These are phyloP conservation scores for Lichenothelia convexa DNA, from an alignment of 495 filamentous ascomycete genomes.

Conservation along the genomic window DNA sequence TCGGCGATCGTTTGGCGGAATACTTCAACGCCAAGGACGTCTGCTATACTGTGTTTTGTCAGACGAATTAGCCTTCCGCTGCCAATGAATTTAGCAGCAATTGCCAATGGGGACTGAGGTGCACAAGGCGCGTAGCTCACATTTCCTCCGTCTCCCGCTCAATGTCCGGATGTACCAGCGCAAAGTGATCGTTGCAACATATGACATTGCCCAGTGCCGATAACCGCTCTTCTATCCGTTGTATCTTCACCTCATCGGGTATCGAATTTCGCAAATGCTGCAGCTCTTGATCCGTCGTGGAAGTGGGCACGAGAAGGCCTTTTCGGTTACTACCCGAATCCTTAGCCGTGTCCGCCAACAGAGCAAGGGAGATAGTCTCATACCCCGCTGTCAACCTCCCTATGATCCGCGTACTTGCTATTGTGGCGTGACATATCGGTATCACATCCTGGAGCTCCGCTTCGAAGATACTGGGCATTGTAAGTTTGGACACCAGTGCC, in stretches of 20 bases:
- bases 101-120: too few species aligned
- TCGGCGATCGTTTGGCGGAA: constrained; percentile 95
- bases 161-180: constrained; percentile 87
- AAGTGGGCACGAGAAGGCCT: constrained; percentile 87
- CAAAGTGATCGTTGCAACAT: constrained; percentile 89
- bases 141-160: constrained; percentile 54
- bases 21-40: constrained; percentile 92
- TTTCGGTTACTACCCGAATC: constrained; percentile 56
- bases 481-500: too few species aligned
- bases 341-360: background rate
- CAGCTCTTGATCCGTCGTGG: constrained; percentile 93
- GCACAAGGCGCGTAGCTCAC: too few species aligned
- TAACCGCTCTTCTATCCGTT: constrained; percentile 89
- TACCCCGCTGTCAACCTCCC: constrained; percentile 90
- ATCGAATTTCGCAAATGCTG: constrained; percentile 89
- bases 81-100: too few species aligned
- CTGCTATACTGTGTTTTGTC: too few species aligned
- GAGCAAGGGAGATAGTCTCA: constrained; percentile 12
- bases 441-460: constrained; percentile 94
- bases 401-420: constrained; percentile 88
- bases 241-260: constrained; percentile 76
- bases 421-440: constrained; percentile 93
- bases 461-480: constrained; percentile 59
- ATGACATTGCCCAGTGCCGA: constrained; percentile 96
- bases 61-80: too few species aligned